Evolutionary conservation across 306 rosid species (phyloP).

Genomic region (Luffa acutangula): DNA sequence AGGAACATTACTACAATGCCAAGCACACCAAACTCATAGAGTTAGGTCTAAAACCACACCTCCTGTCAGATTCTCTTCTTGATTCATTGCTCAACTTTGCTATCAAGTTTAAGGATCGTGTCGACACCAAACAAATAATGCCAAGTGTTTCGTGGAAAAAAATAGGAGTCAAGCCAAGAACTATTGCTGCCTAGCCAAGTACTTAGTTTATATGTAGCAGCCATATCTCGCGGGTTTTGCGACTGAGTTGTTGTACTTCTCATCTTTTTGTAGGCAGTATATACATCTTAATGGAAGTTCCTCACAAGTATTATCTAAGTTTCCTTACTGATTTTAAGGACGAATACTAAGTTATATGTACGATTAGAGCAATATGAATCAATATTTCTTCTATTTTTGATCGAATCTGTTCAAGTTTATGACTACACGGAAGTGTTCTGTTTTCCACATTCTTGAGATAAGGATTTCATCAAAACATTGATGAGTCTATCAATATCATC

Average conservation of each 20-base stretch:
- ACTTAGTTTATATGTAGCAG: background rate
- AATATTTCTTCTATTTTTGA: background rate
- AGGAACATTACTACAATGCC: constrained; percentile 96
- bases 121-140: constrained; percentile 86
- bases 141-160: constrained; percentile 90
- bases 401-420: background rate
- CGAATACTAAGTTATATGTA: background rate
- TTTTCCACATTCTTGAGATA: background rate
- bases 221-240: background rate
- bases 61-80: constrained; percentile 84
- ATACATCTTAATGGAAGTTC: background rate
- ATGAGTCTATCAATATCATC: background rate
- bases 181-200: constrained; percentile 36
- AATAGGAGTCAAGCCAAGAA: constrained; percentile 61
- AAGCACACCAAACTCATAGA: constrained; percentile 84
- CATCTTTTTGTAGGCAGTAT: background rate
- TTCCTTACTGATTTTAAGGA: background rate
- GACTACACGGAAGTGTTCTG: background rate
- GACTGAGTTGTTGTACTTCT: background rate
- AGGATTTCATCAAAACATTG: background rate
- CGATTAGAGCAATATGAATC: background rate
- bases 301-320: background rate
- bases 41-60: constrained; percentile 82
- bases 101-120: constrained; percentile 58
- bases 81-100: constrained; percentile 90